A percentile compares a stretch with the other conserved stretches of the same genome.
Evolutionary conservation across 805 yeast genomes (phyloP).

Genomic region (Candida sphagnicola): DNA sequence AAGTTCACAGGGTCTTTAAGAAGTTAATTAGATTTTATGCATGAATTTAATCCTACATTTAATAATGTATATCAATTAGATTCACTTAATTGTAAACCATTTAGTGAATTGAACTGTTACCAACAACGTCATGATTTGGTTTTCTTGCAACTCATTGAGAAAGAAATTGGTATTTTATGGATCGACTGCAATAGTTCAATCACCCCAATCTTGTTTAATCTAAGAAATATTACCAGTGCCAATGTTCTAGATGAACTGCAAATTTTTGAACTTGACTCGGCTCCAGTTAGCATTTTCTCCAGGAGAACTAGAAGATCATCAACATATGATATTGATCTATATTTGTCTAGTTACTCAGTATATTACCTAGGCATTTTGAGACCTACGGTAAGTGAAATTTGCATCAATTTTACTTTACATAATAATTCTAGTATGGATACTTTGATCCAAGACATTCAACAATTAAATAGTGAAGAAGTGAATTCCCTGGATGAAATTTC

Average conservation of each 20-base stretch:
- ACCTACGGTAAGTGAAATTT: background rate
- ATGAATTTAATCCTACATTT: conserved; percentile 5
- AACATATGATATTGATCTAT: background rate
- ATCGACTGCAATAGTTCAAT: conserved; percentile 1
- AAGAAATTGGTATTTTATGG: conserved; percentile 10
- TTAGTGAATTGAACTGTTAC: conserved; percentile 6
- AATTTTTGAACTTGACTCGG: background rate
- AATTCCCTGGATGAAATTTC: no score
- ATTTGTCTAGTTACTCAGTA: background rate
- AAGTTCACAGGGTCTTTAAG: conserved; percentile 6
- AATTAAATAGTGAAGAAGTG: no score
- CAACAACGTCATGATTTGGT: conserved; percentile 4
- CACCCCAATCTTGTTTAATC: conserved; percentile 5
- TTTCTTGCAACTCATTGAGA: conserved; percentile 9
- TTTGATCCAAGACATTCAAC: background rate
- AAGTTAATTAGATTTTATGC: conserved; percentile 4
- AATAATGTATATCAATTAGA: conserved; percentile 11
- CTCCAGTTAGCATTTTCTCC: background rate
- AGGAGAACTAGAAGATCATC: background rate
- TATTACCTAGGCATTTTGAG: background rate
- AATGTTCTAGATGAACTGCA: conserved; percentile 1
- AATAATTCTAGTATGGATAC: background rate
- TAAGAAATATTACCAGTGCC: conserved; percentile 5
- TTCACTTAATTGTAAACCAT: conserved; percentile 1
- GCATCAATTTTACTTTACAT: background rate